phyloP scores from a whole-genome alignment of 345 rosid species.

The Arabidopsis suecica region DNA sequence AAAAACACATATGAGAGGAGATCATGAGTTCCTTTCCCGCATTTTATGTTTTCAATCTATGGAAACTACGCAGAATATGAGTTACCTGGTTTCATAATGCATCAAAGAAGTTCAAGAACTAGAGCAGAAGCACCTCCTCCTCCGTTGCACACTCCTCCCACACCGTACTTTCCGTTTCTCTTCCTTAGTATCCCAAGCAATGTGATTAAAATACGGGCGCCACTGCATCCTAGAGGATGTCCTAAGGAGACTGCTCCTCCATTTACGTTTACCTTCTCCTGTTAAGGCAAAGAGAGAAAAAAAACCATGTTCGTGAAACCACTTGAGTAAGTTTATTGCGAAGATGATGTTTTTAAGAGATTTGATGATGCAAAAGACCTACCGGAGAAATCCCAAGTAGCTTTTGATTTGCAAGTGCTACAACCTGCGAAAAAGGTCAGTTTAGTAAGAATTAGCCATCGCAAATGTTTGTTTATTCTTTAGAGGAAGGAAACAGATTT shows the following conservation, averaged over 20 bases:
- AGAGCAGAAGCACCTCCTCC: slow-evolving; percentile 98
- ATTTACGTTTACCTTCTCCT: slow-evolving; percentile 88
- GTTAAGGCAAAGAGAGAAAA: slow-evolving; percentile 24
- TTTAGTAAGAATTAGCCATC: slow-evolving; percentile 4
- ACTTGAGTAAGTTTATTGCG: slow-evolving; percentile 2
- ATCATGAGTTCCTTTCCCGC: neutral
- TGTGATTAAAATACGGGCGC: slow-evolving; percentile 92
- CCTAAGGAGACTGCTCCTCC: slow-evolving; percentile 99
- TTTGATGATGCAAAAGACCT: slow-evolving; percentile 43
- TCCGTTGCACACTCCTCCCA: slow-evolving; percentile 96
- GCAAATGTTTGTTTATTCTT: neutral
- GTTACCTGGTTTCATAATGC: slow-evolving; percentile 33
- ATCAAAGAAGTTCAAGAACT: slow-evolving; percentile 72
- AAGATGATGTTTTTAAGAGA: slow-evolving; percentile 11
- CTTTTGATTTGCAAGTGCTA: slow-evolving; percentile 90
- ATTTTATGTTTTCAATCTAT: neutral
- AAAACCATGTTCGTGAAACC: slow-evolving; percentile 13
- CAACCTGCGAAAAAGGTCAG: slow-evolving; percentile 59
- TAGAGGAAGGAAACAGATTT: slow-evolving; percentile 8
- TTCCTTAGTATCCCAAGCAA: slow-evolving; percentile 91
- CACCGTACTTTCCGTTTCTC: slow-evolving; percentile 80
- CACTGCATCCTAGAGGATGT: slow-evolving; percentile 99
- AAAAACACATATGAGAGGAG: neutral
- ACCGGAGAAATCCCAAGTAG: slow-evolving; percentile 80
- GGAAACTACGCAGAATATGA: neutral